Base-by-base conservation (phyloP, 495 filamentous ascomycete species). In the Corynascus novoguineensis region DNA sequence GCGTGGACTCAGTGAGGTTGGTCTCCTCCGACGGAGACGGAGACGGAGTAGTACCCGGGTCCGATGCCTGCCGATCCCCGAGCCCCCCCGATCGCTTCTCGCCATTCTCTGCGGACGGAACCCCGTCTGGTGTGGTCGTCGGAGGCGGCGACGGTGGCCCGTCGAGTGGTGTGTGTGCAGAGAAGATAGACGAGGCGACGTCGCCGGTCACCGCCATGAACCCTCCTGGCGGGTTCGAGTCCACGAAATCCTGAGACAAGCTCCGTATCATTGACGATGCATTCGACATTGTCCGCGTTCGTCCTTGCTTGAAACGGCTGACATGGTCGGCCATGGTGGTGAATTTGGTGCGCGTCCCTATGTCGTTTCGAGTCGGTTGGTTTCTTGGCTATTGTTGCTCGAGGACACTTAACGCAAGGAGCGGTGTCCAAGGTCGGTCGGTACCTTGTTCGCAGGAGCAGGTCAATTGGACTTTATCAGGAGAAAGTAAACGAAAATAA, bases 191-290 rank as follows among this genome's bases (percentile, higher is more conserved):
- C 6, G 72, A 72, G 2, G 66, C 64, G 34, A 70, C 58, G n/a
- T 70, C 60, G 35, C 74, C 76, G 1, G 78, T 80, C 9, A 79
- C 80, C 37, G 79, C 73, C 68, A 75, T 78, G 68, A 82, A 77
- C 25, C 79, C 78, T 21, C 71, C 67, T 8, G 78, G 81, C 10
- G 75, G 73, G 35, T 67, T 70, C 0, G 78, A 78, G 44, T 78
- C 71, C 25, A 73, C 60, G 41, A 83, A 75, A 21, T 69, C 73
- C 15, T 73, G 62, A 11, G 78, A 78, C 2, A 74, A 75, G 31
- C 68, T 72, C 37, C 73, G 73, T 21, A 75, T 50, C 6, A 65
- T 68, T 1, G 67, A 63, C 1, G 63, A 74, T 9, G 59, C 60
- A 45, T 63, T n/a, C n/a, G n/a, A n/a, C n/a, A n/a, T n/a, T n/a